Conservation (phyloP, 345 rosid genomes). For the Ceriops decandra region DNA sequence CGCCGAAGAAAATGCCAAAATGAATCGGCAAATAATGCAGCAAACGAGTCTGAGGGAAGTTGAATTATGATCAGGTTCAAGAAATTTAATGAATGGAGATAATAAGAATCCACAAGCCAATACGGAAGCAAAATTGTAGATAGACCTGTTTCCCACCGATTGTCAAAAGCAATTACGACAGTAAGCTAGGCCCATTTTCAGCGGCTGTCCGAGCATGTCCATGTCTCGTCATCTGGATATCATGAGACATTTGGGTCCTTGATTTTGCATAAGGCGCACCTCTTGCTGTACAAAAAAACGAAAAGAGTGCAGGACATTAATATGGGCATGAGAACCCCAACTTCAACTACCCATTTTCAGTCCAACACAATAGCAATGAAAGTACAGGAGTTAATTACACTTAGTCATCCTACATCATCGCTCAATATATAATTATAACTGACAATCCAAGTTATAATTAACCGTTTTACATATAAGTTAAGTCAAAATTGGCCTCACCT, state of each 20-base stretch:
- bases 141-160: too few relatives aligned
- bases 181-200: conserved; percentile 6
- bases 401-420: not conserved
- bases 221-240: conserved; percentile 78
- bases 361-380: not conserved
- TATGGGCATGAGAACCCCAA: too few relatives aligned
- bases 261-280: conserved; percentile 98
- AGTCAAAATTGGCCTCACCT: conserved; percentile 39
- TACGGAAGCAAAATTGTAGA: too few relatives aligned
- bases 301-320: too few relatives aligned
- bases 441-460: not conserved
- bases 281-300: conserved; percentile 53
- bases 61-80: too few relatives aligned
- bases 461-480: not conserved
- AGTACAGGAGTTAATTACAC: not conserved
- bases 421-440: not conserved
- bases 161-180: not conserved
- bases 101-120: too few relatives aligned
- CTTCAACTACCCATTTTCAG: not conserved
- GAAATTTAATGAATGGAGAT: too few relatives aligned
- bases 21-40: too few relatives aligned
- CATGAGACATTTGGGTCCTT: conserved; percentile 70
- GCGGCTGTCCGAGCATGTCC: conserved; percentile 44
- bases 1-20: too few relatives aligned
- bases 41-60: too few relatives aligned